phyloP scores from a whole-genome alignment of 768 basidiomycete genomes.

The Rhizopogon sp. region DNA sequence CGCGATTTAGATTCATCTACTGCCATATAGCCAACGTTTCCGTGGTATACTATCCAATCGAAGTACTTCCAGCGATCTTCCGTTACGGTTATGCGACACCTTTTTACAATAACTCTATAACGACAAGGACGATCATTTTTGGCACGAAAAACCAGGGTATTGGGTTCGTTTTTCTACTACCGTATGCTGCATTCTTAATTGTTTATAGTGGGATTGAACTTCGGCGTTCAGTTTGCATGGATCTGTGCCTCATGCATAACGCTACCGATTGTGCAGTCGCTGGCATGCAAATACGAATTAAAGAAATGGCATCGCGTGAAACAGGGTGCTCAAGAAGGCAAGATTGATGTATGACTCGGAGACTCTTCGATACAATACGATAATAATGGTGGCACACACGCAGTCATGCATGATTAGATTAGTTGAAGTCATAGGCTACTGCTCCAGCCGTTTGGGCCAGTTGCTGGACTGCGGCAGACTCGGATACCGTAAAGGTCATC shows the following conservation, averaged over 20 bases:
- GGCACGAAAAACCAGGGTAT: constrained; percentile 54
- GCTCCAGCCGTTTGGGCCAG: too few relatives aligned
- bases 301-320: constrained; percentile 5
- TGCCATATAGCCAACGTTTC: constrained; percentile 46
- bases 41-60: constrained; percentile 53
- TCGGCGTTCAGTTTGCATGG: constrained; percentile 58
- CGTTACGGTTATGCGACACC: constrained; percentile 66
- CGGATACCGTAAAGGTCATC: too few relatives aligned
- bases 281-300: constrained; percentile 23
- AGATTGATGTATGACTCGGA: too few relatives aligned
- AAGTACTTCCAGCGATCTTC: constrained; percentile 51
- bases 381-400: too few relatives aligned
- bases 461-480: too few relatives aligned
- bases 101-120: constrained; percentile 64
- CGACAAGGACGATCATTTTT: constrained; percentile 60
- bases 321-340: too few relatives aligned
- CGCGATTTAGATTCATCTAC: background rate
- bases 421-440: too few relatives aligned
- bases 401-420: too few relatives aligned
- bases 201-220: constrained; percentile 51
- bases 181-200: background rate
- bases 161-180: constrained; percentile 13
- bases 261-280: constrained; percentile 45
- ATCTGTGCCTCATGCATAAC: constrained; percentile 47
- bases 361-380: too few relatives aligned